Evolutionary conservation across 2,329 filamentous ascomycete species (phyloP).

Genomic region (Aspergillus tubingensis): DNA sequence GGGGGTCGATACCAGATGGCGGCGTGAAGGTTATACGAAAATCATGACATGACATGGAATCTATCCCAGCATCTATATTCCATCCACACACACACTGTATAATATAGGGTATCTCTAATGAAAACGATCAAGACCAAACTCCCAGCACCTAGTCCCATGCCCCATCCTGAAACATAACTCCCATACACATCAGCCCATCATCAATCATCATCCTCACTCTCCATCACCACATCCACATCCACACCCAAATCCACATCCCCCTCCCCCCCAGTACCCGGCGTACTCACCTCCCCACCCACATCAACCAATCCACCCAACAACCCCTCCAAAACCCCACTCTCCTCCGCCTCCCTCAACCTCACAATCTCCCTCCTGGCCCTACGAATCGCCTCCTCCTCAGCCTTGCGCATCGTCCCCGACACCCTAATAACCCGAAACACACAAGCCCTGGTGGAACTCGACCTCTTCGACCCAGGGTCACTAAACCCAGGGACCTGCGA

Average conservation of each 20-base stretch:
- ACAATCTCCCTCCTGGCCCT: conserved; percentile 72
- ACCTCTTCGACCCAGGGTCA: conserved; percentile 30
- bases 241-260: conserved; percentile 49
- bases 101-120: conserved; percentile 33
- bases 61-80: conserved; percentile 12
- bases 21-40: conserved; percentile 74
- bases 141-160: conserved; percentile 8
- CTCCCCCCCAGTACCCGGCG: conserved; percentile 34
- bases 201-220: conserved; percentile 41
- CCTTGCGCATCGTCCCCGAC: conserved; percentile 89
- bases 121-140: conserved; percentile 16
- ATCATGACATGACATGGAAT: conserved; percentile 40
- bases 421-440: conserved; percentile 83
- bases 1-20: conserved; percentile 54
- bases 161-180: too few relatives aligned
- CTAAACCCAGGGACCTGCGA: conserved; percentile 65
- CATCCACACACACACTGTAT: conserved; percentile 24
- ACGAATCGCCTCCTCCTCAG: conserved; percentile 83
- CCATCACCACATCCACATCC: conserved; percentile 50
- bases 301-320: conserved; percentile 41
- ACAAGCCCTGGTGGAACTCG: conserved; percentile 53
- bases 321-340: conserved; percentile 46
- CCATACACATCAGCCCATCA: conserved; percentile 12
- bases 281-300: conserved; percentile 18
- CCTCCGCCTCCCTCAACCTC: conserved; percentile 59